These are phyloP conservation scores for Globisporangium apiculatum DNA, from an alignment of 352 stramenopile species.

Conservation along the genomic window DNA sequence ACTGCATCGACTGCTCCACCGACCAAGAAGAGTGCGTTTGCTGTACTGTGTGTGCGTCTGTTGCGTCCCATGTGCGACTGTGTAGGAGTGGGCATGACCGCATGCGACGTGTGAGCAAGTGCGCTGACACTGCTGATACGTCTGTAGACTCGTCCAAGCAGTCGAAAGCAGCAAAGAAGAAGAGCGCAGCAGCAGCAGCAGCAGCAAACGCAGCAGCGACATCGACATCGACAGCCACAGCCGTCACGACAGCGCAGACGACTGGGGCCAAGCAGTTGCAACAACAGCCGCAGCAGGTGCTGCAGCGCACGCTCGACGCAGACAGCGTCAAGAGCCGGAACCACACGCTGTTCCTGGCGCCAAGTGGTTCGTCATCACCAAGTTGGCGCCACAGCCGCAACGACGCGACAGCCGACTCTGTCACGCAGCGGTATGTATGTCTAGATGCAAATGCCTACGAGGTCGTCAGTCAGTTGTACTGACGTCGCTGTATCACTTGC, in stretches of 20 bases:
- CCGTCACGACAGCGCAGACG: not conserved
- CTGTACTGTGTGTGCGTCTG: not conserved
- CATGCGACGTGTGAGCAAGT: no score
- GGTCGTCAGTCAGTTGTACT: not conserved
- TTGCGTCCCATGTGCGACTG: slow-evolving; percentile 7
- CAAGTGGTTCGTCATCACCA: slow-evolving; percentile 13
- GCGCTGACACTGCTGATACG: not conserved
- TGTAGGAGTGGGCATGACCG: not conserved
- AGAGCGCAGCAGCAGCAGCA: slow-evolving; percentile 20
- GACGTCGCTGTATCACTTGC: not conserved
- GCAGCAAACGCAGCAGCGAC: slow-evolving; percentile 14
- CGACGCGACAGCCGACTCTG: slow-evolving; percentile 9
- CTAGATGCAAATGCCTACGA: not conserved
- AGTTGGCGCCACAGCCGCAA: slow-evolving; percentile 29
- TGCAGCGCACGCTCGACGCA: slow-evolving; percentile 19
- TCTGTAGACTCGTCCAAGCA: slow-evolving; percentile 15
- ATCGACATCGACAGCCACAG: slow-evolving; percentile 3
- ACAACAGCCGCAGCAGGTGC: slow-evolving; percentile 3
- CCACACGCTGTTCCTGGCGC: slow-evolving; percentile 55
- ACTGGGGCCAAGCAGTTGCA: not conserved
- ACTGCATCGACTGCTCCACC: not conserved
- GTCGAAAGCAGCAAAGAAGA: slow-evolving; percentile 21
- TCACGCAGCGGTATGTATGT: slow-evolving; percentile 22
- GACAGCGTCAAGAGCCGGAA: slow-evolving; percentile 71
- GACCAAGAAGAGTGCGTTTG: slow-evolving; percentile 2